Conservation (phyloP, 2,329 filamentous ascomycete genomes). For the Colletotrichum sp. region DNA sequence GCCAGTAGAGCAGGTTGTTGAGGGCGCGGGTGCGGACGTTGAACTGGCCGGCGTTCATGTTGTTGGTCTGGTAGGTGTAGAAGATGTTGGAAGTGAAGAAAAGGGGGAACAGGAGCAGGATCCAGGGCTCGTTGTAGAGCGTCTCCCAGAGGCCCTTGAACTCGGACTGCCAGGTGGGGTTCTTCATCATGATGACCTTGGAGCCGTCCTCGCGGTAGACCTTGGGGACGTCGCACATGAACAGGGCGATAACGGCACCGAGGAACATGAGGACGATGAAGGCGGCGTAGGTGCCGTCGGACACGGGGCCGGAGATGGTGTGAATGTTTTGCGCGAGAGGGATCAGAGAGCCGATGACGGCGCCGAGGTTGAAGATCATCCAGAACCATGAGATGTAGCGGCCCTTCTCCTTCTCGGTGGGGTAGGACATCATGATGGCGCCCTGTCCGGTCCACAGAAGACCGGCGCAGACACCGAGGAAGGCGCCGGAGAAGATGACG, state of each 20-base stretch:
- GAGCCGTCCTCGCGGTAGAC: constrained; percentile 80
- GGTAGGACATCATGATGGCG: constrained; percentile 90
- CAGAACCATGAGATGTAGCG: constrained; percentile 91
- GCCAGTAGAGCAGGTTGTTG: constrained; percentile 82
- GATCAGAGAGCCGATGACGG: constrained; percentile 82
- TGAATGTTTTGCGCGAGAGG: constrained; percentile 77
- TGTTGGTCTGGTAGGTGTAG: constrained; percentile 76
- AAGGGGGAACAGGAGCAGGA: constrained; percentile 80
- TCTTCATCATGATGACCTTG: constrained; percentile 86
- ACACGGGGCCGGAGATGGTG: constrained; percentile 57
- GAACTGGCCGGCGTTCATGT: constrained; percentile 73
- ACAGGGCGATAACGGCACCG: constrained; percentile 73
- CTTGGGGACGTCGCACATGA: constrained; percentile 72
- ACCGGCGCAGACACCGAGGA: constrained; percentile 80
- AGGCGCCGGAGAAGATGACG: constrained; percentile 76
- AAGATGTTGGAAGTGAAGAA: constrained; percentile 87
- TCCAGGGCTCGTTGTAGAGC: constrained; percentile 72
- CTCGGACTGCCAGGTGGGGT: constrained; percentile 85
- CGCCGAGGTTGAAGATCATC: constrained; percentile 94
- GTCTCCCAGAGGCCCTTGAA: constrained; percentile 78
- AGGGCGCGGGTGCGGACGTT: constrained; percentile 77
- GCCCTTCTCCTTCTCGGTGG: constrained; percentile 80
- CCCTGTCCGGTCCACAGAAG: constrained; percentile 85
- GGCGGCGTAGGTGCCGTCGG: constrained; percentile 84
- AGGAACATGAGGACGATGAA: constrained; percentile 84